Percentiles rank a stretch among this genome's conserved stretches.
phyloP scores from a whole-genome alignment of 768 basidiomycete species.

The Lactarius trivialis region DNA sequence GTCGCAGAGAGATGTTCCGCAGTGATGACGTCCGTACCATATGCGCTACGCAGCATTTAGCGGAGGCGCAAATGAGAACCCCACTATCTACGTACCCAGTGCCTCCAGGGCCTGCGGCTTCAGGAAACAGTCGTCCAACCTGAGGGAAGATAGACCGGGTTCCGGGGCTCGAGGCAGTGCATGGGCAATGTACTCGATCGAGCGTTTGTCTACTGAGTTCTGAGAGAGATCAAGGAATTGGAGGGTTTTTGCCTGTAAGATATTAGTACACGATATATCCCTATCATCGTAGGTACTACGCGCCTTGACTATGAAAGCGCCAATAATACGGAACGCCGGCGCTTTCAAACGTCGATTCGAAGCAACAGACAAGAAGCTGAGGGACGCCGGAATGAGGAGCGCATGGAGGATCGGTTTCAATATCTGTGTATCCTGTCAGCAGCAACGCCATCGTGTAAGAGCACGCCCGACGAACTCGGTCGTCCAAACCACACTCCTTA shows the following conservation, averaged over 20 bases:
- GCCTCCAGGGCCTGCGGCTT: slow-evolving; percentile 69
- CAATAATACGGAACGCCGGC: slow-evolving; percentile 70
- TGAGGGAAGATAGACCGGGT: slow-evolving; percentile 64
- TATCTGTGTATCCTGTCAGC: slow-evolving; percentile 37
- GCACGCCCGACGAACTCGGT: slow-evolving; percentile 45
- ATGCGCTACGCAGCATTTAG: slow-evolving; percentile 46
- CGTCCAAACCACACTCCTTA: slow-evolving; percentile 83
- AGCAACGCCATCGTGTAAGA: neutral
- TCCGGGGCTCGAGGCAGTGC: slow-evolving; percentile 52
- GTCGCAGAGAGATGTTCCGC: slow-evolving; percentile 82
- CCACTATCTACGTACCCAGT: slow-evolving; percentile 50
- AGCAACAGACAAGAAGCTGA: slow-evolving; percentile 80
- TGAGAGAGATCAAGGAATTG: slow-evolving; percentile 90
- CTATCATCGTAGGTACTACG: slow-evolving; percentile 25
- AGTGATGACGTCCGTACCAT: slow-evolving; percentile 78
- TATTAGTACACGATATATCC: neutral
- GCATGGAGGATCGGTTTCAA: slow-evolving; percentile 89
- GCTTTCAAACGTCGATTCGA: slow-evolving; percentile 79
- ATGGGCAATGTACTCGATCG: slow-evolving; percentile 73
- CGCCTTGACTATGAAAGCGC: slow-evolving; percentile 70
- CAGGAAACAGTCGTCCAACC: slow-evolving; percentile 81
- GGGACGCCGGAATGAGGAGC: slow-evolving; percentile 71
- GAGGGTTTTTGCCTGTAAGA: slow-evolving; percentile 58
- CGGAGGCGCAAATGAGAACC: neutral
- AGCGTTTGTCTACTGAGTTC: slow-evolving; percentile 75